A percentile compares a stretch with the other conserved stretches of the same genome.
phyloP scores from a whole-genome alignment of 305 asterid genomes.

The Solanum chacoense region DNA sequence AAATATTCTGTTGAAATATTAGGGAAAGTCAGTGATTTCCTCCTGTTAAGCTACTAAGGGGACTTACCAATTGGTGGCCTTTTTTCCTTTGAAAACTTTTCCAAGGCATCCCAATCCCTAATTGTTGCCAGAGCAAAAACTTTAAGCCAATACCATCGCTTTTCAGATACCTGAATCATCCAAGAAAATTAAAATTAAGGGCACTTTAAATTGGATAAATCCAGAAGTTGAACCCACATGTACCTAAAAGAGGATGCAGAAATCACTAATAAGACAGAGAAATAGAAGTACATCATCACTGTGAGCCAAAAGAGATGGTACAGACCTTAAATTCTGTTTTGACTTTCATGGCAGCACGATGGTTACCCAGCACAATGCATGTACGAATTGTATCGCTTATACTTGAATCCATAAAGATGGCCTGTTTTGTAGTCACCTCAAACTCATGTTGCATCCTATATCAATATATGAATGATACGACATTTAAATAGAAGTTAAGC shows the following conservation, averaged over 20 bases:
- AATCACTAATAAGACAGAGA: not conserved
- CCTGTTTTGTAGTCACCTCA: conserved; percentile 79
- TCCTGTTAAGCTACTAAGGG: not conserved
- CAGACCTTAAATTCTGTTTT: conserved; percentile 82
- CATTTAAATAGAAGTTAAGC: not conserved
- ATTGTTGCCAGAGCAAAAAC: conserved; percentile 86
- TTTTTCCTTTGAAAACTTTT: conserved; percentile 79
- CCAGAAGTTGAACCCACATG: not conserved
- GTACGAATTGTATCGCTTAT: conserved; percentile 94
- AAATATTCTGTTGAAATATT: not conserved
- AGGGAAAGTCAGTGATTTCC: not conserved
- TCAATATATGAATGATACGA: not conserved
- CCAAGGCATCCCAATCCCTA: conserved; percentile 88
- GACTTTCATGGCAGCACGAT: conserved; percentile 74
- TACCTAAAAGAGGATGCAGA: not conserved
- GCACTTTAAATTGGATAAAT: not conserved
- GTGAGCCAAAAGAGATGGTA: conserved; percentile 2
- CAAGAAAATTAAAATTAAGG: not conserved
- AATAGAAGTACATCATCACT: conserved; percentile 4
- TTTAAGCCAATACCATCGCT: conserved; percentile 98
- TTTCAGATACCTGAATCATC: conserved; percentile 78
- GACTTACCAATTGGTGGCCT: conserved; percentile 79
- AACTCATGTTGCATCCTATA: conserved; percentile 81
- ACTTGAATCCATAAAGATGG: conserved; percentile 92
- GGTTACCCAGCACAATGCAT: conserved; percentile 84